Evolutionary conservation across 208 protist species (phyloP), one percentile per base, ranked within the genome.

Genomic region (Leishmania aethiopica): DNA sequence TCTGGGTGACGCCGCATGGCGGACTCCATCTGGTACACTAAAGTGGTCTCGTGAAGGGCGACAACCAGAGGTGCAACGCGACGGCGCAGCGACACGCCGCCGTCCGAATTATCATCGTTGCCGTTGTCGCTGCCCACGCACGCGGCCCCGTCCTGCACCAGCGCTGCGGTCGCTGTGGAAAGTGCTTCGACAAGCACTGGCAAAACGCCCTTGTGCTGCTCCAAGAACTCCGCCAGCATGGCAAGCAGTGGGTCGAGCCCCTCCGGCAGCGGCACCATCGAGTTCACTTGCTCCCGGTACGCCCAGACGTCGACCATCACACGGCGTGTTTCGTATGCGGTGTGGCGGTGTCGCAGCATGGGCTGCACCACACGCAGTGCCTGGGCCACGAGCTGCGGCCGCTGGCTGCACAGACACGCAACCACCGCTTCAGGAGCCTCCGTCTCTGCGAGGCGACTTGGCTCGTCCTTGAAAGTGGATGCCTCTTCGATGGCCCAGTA

Each of bases 401-500:
- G 88, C 35, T 75, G 75, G 70, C 79, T 90, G 40, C 42, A 75
- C 5, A 93, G 57, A 72, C 91, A 94, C 8, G 81, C 82, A 13
- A 90, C 75, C 7, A 94, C 77, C 25, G 86, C 88, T 60, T 90
- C 86, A 35, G 93, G 92, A 28, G 88, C 91, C 66, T 88, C 89
- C 37, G 84, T 86, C 81, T 93, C 79, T 2, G 92, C 89, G 10
- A 97, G 85, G 51, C 76, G 69, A 80, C 93, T 95, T 7, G 91
- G 91, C 79, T 91, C 79, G 15, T 80, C 69, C 13, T 66, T 49
- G 78, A 93, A 93, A 2, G 84, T 91, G 32, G 81, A 82, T 3
- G 80, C 85, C 77, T 97, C 94, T 79, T 96, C 94, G 28, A 91
- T 64, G 19, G 91, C 91, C 92, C 94, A 97, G 75, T 92, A 92